These are phyloP conservation scores for Pseudocercospora vitis DNA, from an alignment of 2,329 filamentous ascomycete species.

Conservation along the genomic window DNA sequence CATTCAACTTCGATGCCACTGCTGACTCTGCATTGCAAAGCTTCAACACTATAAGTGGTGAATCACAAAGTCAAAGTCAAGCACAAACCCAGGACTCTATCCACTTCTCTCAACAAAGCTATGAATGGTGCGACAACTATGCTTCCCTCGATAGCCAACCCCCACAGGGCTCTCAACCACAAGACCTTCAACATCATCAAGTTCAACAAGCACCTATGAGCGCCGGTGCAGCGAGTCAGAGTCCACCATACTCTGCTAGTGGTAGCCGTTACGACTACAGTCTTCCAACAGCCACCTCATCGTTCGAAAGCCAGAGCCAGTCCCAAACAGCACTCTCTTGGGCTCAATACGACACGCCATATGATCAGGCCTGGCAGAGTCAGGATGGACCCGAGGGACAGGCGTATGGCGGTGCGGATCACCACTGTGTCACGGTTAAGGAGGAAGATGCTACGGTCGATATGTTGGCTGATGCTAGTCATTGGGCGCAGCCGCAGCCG, in stretches of 20 bases:
- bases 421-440: too few relatives aligned
- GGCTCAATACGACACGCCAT: background rate
- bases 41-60: background rate
- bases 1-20: slow-evolving; percentile 32
- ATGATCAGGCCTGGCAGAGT: background rate
- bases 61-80: slow-evolving; percentile 2
- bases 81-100: too few relatives aligned
- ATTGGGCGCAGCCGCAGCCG: background rate
- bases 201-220: slow-evolving; percentile 10
- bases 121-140: background rate
- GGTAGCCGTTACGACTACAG: background rate
- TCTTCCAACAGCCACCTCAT: background rate
- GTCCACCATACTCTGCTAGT: background rate
- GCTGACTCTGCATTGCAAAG: slow-evolving; percentile 6
- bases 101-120: background rate
- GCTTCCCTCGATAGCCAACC: slow-evolving; percentile 3
- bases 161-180: too few relatives aligned
- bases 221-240: slow-evolving; percentile 2
- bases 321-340: background rate
- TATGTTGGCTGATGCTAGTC: background rate
- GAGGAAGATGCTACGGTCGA: too few relatives aligned
- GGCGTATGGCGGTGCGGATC: background rate
- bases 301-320: background rate
- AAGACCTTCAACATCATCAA: too few relatives aligned
- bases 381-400: background rate